phyloP scores from a whole-genome alignment of 495 filamentous ascomycete species.

The Lentithecium fluviatile region DNA sequence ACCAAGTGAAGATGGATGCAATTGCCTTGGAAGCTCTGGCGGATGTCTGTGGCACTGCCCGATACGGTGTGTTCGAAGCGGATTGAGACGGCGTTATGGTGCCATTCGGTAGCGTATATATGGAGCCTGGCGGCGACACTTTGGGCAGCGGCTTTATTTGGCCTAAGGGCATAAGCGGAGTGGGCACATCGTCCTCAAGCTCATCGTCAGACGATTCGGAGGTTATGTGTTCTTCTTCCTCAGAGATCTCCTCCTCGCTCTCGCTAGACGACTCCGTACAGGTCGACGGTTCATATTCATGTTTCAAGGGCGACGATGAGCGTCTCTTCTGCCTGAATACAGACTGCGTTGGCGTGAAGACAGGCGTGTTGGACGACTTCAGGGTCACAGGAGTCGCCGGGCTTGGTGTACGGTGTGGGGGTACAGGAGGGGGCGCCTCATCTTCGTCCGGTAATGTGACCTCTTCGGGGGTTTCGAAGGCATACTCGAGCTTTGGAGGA shows the following conservation, averaged over 20 bases:
- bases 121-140: constrained; percentile 42
- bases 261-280: constrained; percentile 57
- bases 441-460: neutral
- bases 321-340: constrained; percentile 53
- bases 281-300: constrained; percentile 94
- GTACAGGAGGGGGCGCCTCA: constrained; percentile 44
- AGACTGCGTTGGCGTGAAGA: constrained; percentile 44
- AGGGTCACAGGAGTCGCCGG: constrained; percentile 49
- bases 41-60: constrained; percentile 56
- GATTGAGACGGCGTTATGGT: constrained; percentile 75
- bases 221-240: constrained; percentile 35
- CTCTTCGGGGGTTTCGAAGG: constrained; percentile 42
- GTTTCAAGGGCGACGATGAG: constrained; percentile 92
- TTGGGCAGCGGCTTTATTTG: constrained; percentile 35
- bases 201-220: constrained; percentile 60
- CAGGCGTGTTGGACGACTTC: constrained; percentile 48
- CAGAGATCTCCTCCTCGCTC: constrained; percentile 40
- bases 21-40: constrained; percentile 62
- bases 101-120: constrained; percentile 48
- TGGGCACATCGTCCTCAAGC: constrained; percentile 47
- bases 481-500: constrained; percentile 1
- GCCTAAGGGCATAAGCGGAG: constrained; percentile 30
- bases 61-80: constrained; percentile 65
- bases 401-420: constrained; percentile 49
- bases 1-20: constrained; percentile 83